These are phyloP conservation scores for Pleurotus tuber-regium DNA, from an alignment of 768 basidiomycete species.

Conservation along the genomic window DNA sequence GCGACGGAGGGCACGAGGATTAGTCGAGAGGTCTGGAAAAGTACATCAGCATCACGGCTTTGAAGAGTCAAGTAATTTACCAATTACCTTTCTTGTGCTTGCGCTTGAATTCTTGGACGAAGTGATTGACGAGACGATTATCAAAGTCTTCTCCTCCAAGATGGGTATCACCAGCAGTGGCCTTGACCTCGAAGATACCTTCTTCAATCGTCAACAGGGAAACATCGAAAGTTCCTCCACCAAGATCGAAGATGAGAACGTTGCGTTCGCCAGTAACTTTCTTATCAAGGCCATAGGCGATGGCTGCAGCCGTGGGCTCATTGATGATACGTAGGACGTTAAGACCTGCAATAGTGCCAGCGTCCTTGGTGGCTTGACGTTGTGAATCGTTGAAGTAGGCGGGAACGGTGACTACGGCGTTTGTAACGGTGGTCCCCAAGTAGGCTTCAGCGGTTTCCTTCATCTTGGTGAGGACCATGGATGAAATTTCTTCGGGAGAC, in stretches of 20 bases:
- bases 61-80: too few species aligned
- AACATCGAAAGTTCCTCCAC: constrained; percentile 99
- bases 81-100: constrained; percentile 94
- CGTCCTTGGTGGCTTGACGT: constrained; percentile 98
- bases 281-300: constrained; percentile 97
- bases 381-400: constrained; percentile 99
- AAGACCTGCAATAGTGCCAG: constrained; percentile 95
- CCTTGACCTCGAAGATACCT: constrained; percentile 99
- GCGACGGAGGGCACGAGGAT: constrained; percentile 95
- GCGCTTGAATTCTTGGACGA: constrained; percentile 95
- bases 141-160: constrained; percentile 99
- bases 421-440: constrained; percentile 97
- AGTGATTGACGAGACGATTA: constrained; percentile 96
- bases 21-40: constrained; percentile 72
- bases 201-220: constrained; percentile 97
- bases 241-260: constrained; percentile 99
- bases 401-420: constrained; percentile 98
- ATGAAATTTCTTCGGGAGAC: constrained; percentile 97
- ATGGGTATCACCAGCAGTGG: constrained; percentile 99
- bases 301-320: constrained; percentile 99
- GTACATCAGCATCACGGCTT: too few species aligned
- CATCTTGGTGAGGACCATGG: constrained; percentile 99
- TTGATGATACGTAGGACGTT: constrained; percentile 99
- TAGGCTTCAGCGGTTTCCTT: constrained; percentile 99
- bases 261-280: constrained; percentile 95